A percentile compares a stretch with the other conserved stretches of the same genome.
These are phyloP conservation scores for Zygotorulaspora florentina DNA, from an alignment of 805 yeast species.

Conservation along the genomic window DNA sequence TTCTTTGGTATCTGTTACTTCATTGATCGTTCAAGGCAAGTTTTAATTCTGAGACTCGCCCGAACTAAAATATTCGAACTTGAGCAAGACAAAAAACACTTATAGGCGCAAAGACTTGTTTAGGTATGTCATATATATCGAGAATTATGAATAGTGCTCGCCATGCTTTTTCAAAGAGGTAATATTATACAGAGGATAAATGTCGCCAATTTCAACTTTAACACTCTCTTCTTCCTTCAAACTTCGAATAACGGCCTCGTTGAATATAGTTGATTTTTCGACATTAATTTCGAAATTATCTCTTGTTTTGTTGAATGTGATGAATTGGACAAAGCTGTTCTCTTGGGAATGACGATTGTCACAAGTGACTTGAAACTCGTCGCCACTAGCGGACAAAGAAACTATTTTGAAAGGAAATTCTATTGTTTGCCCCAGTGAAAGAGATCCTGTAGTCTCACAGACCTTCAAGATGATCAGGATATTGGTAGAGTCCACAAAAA, in stretches of 20 bases:
- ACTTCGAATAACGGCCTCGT: slow-evolving; percentile 20
- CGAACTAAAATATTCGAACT: background rate
- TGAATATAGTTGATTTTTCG: slow-evolving; percentile 17
- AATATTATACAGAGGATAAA: slow-evolving; percentile 48
- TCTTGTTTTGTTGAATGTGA: slow-evolving; percentile 19
- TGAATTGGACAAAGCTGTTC: slow-evolving; percentile 18
- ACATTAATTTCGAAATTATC: slow-evolving; percentile 24
- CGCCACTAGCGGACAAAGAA: slow-evolving; percentile 29
- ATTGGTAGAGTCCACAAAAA: slow-evolving; percentile 50
- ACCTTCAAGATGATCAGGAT: slow-evolving; percentile 36
- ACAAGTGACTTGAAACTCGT: slow-evolving; percentile 35
- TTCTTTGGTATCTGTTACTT: too few species aligned
- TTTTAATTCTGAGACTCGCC: background rate
- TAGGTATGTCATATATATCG: background rate
- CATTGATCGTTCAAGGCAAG: background rate
- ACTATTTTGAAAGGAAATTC: slow-evolving; percentile 33
- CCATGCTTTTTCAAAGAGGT: slow-evolving; percentile 57
- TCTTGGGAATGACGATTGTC: slow-evolving; percentile 29
- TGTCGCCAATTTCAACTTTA: slow-evolving; percentile 36
- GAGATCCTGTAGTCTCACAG: slow-evolving; percentile 15
- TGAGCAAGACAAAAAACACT: background rate
- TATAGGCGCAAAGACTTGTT: background rate
- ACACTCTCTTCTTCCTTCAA: slow-evolving; percentile 30
- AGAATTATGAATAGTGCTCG: slow-evolving; percentile 39
- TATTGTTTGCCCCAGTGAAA: slow-evolving; percentile 28